phyloP scores from a whole-genome alignment of 1,139 yeast genomes.

The Yamadazyma epiphylla region DNA sequence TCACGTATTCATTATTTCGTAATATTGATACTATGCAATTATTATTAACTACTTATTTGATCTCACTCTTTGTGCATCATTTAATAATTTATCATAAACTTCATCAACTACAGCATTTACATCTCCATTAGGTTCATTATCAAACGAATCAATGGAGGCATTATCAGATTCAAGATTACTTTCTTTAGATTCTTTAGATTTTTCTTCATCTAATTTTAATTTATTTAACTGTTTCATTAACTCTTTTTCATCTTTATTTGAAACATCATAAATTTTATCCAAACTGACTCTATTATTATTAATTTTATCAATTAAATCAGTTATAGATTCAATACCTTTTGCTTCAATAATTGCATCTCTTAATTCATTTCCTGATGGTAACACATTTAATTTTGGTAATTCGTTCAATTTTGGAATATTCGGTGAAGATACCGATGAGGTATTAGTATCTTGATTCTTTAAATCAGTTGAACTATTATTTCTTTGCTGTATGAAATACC shows the following conservation, averaged over 20 bases:
- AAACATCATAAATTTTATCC: slow-evolving; percentile 46
- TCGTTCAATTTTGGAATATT: slow-evolving; percentile 10
- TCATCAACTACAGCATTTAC: slow-evolving; percentile 53
- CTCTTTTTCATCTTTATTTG: slow-evolving; percentile 11
- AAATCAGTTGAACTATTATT: slow-evolving; percentile 13
- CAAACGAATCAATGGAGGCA: slow-evolving; percentile 26
- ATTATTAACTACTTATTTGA: slow-evolving; percentile 32
- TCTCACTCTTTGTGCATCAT: slow-evolving; percentile 63
- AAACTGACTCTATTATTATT: slow-evolving; percentile 50
- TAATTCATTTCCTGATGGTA: slow-evolving; percentile 74
- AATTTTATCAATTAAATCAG: slow-evolving; percentile 66
- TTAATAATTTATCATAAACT: slow-evolving; percentile 65
- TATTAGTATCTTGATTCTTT: neutral
- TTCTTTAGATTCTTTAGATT: neutral
- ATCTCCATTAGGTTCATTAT: slow-evolving; percentile 12
- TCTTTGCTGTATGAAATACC: slow-evolving; percentile 66
- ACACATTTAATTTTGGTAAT: slow-evolving; percentile 34
- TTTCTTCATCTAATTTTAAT: slow-evolving; percentile 7
- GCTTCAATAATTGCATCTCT: slow-evolving; percentile 76
- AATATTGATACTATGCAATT: too few species aligned
- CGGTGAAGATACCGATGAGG: neutral
- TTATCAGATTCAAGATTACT: neutral
- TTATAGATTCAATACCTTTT: slow-evolving; percentile 70
- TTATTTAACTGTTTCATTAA: slow-evolving; percentile 3
- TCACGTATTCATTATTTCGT: neutral